A percentile compares a stretch with the other conserved stretches of the same genome.
Conservation (phyloP, 2,329 filamentous ascomycete genomes). For the Trichoderma hamatum region DNA sequence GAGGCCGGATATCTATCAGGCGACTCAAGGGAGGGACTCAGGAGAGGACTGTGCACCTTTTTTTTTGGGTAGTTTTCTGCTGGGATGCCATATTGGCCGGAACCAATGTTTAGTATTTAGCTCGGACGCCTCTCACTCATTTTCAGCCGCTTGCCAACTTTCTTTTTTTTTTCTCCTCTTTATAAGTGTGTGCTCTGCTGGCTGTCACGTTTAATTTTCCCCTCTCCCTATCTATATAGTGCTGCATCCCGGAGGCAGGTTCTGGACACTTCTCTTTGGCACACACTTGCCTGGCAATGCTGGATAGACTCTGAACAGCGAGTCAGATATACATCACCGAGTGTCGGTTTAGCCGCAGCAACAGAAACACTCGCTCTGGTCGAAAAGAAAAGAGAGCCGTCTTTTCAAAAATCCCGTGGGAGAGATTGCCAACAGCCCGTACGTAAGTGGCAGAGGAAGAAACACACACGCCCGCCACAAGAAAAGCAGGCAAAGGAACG, state of each 20-base stretch:
- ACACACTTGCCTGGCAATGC: not conserved
- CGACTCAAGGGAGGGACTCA: not conserved
- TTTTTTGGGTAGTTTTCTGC: not conserved
- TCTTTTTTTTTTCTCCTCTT: not conserved
- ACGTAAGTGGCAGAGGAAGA: not conserved
- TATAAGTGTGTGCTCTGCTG: not conserved
- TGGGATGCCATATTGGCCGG: not conserved
- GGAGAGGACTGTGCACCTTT: not conserved
- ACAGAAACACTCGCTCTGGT: not conserved
- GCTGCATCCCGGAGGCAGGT: not conserved
- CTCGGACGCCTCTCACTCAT: conserved; percentile 20
- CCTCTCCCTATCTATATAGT: not conserved
- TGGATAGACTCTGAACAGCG: not conserved
- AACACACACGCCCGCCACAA: not conserved
- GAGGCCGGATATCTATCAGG: not conserved
- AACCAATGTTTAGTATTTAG: conserved; percentile 7
- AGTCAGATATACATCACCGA: not conserved
- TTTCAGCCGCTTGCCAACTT: conserved; percentile 20
- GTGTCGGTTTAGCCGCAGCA: not conserved
- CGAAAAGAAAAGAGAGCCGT: not conserved
- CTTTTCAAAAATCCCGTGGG: not conserved
- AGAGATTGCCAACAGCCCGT: not conserved
- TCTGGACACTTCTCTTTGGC: not conserved
- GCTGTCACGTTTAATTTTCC: not conserved
- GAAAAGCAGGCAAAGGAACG: not conserved